Percentiles rank a stretch among this genome's conserved stretches.
Evolutionary conservation across 2,329 filamentous ascomycete genomes (phyloP).

Genomic region (Daldinia eschscholtzii): DNA sequence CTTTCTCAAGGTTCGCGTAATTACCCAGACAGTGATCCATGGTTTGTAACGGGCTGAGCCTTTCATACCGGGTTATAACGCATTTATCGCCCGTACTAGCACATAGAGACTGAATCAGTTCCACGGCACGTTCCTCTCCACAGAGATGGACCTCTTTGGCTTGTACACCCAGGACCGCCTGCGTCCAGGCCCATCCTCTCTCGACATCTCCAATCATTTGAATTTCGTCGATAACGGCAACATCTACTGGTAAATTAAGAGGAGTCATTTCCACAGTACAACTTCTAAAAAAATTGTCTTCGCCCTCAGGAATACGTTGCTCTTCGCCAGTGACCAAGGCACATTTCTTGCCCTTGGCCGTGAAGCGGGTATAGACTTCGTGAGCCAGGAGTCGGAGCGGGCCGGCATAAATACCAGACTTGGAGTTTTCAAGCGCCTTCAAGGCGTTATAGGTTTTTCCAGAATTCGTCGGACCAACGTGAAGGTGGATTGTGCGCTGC

Average conservation of each 20-base stretch:
- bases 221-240: conserved; percentile 97
- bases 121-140: conserved; percentile 86
- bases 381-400: conserved; percentile 90
- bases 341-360: conserved; percentile 80
- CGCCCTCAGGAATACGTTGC: conserved; percentile 73
- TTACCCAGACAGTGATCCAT: conserved; percentile 74
- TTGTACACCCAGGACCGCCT: conserved; percentile 86
- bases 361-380: conserved; percentile 92
- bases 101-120: conserved; percentile 82
- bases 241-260: conserved; percentile 73
- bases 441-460: conserved; percentile 97
- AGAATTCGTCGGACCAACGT: conserved; percentile 97
- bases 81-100: conserved; percentile 85
- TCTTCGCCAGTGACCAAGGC: conserved; percentile 93
- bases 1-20: conserved; percentile 79
- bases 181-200: conserved; percentile 94
- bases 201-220: conserved; percentile 90
- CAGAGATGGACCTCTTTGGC: conserved; percentile 94
- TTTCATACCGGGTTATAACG: conserved; percentile 83
- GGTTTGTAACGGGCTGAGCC: conserved; percentile 81
- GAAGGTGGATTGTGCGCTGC: conserved; percentile 87
- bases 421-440: conserved; percentile 81
- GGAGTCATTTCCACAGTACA: conserved; percentile 94
- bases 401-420: conserved; percentile 88
- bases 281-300: conserved; percentile 74